Base-by-base conservation (phyloP, 1,139 yeast genomes). In the Martiniozyma asiatica region DNA sequence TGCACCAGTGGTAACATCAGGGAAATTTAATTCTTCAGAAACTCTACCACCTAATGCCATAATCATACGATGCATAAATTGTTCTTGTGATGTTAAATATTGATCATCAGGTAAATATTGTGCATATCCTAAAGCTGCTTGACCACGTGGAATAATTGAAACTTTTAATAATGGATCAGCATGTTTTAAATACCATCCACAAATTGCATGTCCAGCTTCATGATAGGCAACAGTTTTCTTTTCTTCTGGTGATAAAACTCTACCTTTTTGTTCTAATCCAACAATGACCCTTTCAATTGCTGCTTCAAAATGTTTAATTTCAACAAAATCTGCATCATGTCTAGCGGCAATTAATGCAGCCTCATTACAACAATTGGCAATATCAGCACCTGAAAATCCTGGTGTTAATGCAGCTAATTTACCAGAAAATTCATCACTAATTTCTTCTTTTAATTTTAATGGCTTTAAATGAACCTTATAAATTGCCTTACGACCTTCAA, bases 151-250 rank as follows among this genome's bases (percentile, higher is more conserved):
- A 38, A 89, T 84, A 45, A 89, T 89, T 11, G 95, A 81, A n/a
- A 89, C 98, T 58, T 89, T 89, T 43, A 89, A 68, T 38, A 89
- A 61, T 8, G 98, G 98, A 51, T 85, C 94, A 3, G 97, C 95
- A 55, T 69, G 68, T 57, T 74, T 68, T 48, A 89, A 65, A 52
- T 62, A 84, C 98, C 98, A 89, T 9, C 98, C 98, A 59, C 97
- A 87, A 36, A 89, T 73, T 5, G 92, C 89, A 52, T 89, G 98
- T 1, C 98, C 98, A 2, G 98, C 98, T 58, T 89, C 92, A 51
- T 79, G 92, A 45, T 72, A 79, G 1, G 89, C 87, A 30, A 79
- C 89, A 15, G 77, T 66, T 42, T 64, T 72, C 61, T 78, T 78
- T 46, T 79, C 89, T 31, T 69, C 73, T 2, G 77, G 77, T 5